phyloP scores from a whole-genome alignment of 2,329 filamentous ascomycete species.

The Proliferodiscus dingleyae region DNA sequence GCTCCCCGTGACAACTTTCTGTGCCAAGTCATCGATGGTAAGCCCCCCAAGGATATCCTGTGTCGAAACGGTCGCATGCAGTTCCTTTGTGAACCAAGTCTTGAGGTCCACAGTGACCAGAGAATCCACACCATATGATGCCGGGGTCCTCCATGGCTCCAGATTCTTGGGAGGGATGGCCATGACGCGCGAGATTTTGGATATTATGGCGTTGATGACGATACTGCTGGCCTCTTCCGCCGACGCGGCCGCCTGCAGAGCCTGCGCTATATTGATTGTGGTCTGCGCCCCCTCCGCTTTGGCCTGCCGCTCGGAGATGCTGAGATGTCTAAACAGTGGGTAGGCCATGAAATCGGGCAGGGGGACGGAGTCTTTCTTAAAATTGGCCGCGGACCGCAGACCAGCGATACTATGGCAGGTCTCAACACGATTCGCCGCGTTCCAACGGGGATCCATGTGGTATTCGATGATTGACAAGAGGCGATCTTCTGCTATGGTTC shows the following conservation, averaged over 20 bases:
- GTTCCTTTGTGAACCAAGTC: constrained; percentile 17
- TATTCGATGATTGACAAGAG: constrained; percentile 7
- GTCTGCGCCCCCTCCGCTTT: background rate
- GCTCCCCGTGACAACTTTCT: constrained; percentile 24
- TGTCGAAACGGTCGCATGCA: constrained; percentile 25
- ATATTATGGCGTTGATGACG: background rate
- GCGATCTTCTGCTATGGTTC: constrained; percentile 10
- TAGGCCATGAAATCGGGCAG: background rate
- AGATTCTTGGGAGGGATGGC: constrained; percentile 3
- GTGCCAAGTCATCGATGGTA: constrained; percentile 25
- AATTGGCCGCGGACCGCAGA: background rate
- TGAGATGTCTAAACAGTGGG: background rate
- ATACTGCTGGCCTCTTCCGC: background rate
- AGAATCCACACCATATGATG: constrained; percentile 17
- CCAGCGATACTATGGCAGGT: background rate
- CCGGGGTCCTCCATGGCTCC: constrained; percentile 10
- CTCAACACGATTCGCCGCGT: background rate
- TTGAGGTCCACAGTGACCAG: constrained; percentile 19
- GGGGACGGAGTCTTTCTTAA: background rate
- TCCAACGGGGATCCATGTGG: background rate
- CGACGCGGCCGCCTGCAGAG: background rate
- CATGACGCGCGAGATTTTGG: background rate
- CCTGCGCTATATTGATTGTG: background rate
- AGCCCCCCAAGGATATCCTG: constrained; percentile 17
- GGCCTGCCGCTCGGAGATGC: background rate